These are phyloP conservation scores for Cystofilobasidium capitatum DNA, from an alignment of 768 basidiomycete species.

Conservation along the genomic window DNA sequence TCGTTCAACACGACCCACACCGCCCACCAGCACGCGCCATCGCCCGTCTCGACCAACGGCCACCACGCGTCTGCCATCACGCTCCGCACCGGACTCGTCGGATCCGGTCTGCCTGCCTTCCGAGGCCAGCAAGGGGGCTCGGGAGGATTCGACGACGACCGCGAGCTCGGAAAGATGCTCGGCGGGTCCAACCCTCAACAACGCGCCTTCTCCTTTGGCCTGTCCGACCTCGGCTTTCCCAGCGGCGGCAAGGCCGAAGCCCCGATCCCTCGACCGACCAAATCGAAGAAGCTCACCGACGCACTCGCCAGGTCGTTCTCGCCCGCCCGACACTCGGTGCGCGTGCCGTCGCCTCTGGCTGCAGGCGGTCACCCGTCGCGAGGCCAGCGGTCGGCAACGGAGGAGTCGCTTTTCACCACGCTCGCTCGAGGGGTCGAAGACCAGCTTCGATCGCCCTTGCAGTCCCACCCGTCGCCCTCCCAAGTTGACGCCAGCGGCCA, in stretches of 20 bases:
- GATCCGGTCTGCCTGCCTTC: constrained; percentile 35
- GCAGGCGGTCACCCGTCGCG: not conserved
- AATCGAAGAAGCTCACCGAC: constrained; percentile 24
- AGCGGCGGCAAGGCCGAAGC: not conserved
- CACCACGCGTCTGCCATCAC: constrained; percentile 87
- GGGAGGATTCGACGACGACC: constrained; percentile 19
- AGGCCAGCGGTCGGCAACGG: not conserved
- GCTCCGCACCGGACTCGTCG: constrained; percentile 67
- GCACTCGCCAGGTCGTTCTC: constrained; percentile 32
- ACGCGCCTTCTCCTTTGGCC: constrained; percentile 21
- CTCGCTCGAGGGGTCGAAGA: constrained; percentile 23
- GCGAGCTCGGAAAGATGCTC: constrained; percentile 24
- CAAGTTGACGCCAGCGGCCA: not conserved
- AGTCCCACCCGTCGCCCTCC: not conserved
- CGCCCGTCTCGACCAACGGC: constrained; percentile 59
- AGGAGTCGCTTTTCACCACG: constrained; percentile 22
- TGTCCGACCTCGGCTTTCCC: constrained; percentile 17
- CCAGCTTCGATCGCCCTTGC: constrained; percentile 8
- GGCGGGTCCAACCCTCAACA: not conserved
- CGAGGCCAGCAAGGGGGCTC: constrained; percentile 24
- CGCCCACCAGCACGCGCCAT: not conserved
- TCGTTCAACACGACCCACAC: constrained; percentile 6
- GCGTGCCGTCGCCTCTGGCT: not conserved
- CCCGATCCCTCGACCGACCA: constrained; percentile 1
- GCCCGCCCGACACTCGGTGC: constrained; percentile 40